phyloP scores from a whole-genome alignment of 306 rosid species.

The Sicyos baderoa region DNA sequence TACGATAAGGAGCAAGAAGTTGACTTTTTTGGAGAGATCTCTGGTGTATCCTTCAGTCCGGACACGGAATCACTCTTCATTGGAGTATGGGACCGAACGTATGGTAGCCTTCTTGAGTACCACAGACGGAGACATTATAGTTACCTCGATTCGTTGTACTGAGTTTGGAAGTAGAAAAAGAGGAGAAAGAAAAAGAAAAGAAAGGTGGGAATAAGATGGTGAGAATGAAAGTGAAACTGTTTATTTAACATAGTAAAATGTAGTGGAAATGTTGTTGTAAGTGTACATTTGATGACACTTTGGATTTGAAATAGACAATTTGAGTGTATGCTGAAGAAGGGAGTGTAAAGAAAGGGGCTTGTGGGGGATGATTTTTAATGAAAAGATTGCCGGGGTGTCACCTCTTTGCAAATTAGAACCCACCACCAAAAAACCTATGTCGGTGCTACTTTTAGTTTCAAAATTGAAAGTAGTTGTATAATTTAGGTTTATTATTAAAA shows the following conservation, averaged over 20 bases:
- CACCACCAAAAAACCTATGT: too few relatives aligned
- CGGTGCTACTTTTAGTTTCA: too few relatives aligned
- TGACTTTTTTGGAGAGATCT: conserved; percentile 81
- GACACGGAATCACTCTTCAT: conserved; percentile 77
- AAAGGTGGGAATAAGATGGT: too few relatives aligned
- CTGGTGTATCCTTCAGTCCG: conserved; percentile 94
- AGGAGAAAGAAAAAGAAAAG: too few relatives aligned
- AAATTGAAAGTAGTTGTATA: too few relatives aligned
- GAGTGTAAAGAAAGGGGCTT: conserved; percentile 18
- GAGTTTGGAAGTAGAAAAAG: conserved; percentile 11
- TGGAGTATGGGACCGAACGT: conserved; percentile 81
- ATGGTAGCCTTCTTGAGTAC: conserved; percentile 81
- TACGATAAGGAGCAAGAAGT: conserved; percentile 75
- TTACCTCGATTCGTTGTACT: conserved; percentile 51
- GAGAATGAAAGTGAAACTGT: conserved; percentile 28
- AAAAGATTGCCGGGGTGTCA: conserved; percentile 15
- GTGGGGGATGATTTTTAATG: neutral
- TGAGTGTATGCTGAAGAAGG: conserved; percentile 10
- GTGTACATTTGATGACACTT: conserved; percentile 11
- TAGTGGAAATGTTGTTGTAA: conserved; percentile 18
- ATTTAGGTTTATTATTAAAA: too few relatives aligned
- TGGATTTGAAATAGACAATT: conserved; percentile 17
- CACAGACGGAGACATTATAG: conserved; percentile 46
- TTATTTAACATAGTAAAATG: conserved; percentile 28
- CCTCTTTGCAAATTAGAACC: too few relatives aligned